Percentiles rank a stretch among this genome's conserved stretches.
phyloP scores from a whole-genome alignment of 2,329 filamentous ascomycete species.

The Penicillium nordicum region DNA sequence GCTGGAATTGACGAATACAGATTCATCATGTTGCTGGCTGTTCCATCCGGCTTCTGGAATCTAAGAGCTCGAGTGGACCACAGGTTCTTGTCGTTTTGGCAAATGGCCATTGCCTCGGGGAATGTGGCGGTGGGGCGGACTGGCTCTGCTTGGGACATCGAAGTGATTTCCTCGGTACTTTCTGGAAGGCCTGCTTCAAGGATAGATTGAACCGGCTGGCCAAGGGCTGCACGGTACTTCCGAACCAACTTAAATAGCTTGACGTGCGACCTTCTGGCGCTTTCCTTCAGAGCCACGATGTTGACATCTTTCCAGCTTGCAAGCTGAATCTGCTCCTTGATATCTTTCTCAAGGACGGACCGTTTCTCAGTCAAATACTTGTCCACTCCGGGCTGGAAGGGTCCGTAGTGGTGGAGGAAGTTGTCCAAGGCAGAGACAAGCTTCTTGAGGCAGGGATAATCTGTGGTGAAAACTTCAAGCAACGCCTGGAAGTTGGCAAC shows the following conservation, averaged over 20 bases:
- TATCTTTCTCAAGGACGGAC: constrained; percentile 75
- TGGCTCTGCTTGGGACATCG: constrained; percentile 8
- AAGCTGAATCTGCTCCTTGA: constrained; percentile 88
- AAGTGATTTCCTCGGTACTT: constrained; percentile 31
- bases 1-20: constrained; percentile 54
- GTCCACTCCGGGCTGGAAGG: constrained; percentile 64
- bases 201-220: constrained; percentile 68
- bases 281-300: constrained; percentile 82
- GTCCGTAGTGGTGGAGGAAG: constrained; percentile 70
- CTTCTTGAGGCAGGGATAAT: constrained; percentile 56
- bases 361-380: constrained; percentile 67
- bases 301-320: constrained; percentile 99
- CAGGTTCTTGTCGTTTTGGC: constrained; percentile 25
- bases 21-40: constrained; percentile 70
- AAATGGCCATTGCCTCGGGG: constrained; percentile 33
- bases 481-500: constrained; percentile 62
- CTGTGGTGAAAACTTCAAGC: constrained; percentile 57
- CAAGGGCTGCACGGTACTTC: constrained; percentile 79
- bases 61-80: constrained; percentile 56
- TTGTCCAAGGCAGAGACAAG: constrained; percentile 68
- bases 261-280: constrained; percentile 81
- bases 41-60: constrained; percentile 66
- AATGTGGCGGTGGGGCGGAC: constrained; percentile 20
- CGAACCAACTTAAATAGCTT: constrained; percentile 88
- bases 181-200: constrained; percentile 34